Evolutionary conservation across 106 monocot species (phyloP).

Genomic region (Xerophyta viscosa): DNA sequence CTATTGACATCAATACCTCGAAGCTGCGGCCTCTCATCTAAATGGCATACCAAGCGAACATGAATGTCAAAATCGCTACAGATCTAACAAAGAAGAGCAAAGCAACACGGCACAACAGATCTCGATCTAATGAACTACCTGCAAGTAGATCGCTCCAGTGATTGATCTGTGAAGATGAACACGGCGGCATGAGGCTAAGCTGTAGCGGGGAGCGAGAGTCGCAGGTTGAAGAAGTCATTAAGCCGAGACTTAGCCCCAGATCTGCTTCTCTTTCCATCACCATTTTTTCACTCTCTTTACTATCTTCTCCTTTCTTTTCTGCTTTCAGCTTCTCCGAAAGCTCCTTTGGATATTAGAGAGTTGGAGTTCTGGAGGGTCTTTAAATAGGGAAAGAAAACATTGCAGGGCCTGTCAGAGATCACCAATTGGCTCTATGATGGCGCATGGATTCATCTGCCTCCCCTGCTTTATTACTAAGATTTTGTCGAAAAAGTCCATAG

Average conservation of each 20-base stretch:
- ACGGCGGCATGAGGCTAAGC: constrained; percentile 23
- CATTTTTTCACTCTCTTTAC: too few relatives aligned
- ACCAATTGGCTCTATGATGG: too few relatives aligned
- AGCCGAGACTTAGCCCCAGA: constrained; percentile 41
- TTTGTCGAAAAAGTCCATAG: too few relatives aligned
- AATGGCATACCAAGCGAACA: background rate
- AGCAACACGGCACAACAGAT: too few relatives aligned
- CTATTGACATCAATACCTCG: constrained; percentile 38
- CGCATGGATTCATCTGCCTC: too few relatives aligned
- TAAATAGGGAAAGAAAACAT: too few relatives aligned
- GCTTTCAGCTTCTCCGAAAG: too few relatives aligned
- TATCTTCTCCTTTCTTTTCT: too few relatives aligned
- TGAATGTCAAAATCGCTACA: background rate
- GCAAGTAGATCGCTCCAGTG: constrained; percentile 14
- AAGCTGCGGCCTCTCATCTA: background rate
- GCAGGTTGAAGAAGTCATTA: constrained; percentile 10
- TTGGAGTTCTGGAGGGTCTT: too few relatives aligned
- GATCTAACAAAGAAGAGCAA: background rate
- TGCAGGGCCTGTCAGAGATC: too few relatives aligned
- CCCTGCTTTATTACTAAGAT: too few relatives aligned
- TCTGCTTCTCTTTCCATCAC: constrained; percentile 46
- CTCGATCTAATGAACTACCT: background rate
- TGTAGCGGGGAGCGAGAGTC: constrained; percentile 2
- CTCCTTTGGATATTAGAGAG: too few relatives aligned
- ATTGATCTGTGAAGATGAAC: background rate